phyloP scores from a whole-genome alignment of 2,329 filamentous ascomycete species.

The Xylariaceae sp. region DNA sequence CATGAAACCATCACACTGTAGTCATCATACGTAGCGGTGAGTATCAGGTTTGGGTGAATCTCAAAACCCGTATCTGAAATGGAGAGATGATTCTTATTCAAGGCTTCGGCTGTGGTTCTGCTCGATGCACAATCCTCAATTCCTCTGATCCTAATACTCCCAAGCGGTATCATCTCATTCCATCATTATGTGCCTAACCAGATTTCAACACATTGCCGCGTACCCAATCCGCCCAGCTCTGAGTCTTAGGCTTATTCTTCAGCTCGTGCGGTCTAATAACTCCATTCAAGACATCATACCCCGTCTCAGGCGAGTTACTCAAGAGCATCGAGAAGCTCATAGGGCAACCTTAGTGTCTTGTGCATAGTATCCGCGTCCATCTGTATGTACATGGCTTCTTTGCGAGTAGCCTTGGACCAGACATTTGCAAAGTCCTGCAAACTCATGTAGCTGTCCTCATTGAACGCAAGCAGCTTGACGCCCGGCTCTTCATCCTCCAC shows the following conservation, averaged over 20 bases:
- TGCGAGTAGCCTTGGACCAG: neutral
- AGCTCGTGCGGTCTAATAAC: neutral
- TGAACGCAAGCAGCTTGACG: neutral
- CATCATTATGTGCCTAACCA: no score
- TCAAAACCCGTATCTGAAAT: no score
- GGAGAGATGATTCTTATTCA: no score
- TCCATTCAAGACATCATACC: neutral
- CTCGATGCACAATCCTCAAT: no score
- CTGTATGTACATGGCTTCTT: neutral
- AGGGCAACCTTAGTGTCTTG: neutral
- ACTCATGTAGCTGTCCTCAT: neutral
- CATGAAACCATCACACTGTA: no score
- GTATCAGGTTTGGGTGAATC: no score
- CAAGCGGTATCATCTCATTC: no score
- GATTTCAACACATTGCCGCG: no score
- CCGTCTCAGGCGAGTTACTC: neutral
- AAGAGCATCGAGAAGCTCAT: neutral
- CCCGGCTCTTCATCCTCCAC: neutral
- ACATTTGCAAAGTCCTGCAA: neutral
- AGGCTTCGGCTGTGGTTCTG: no score
- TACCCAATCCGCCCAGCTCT: neutral
- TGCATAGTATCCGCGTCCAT: neutral
- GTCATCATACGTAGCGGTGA: no score
- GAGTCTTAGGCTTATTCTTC: neutral
- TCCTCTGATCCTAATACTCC: no score